Base-by-base conservation (phyloP, 345 rosid genomes). In the Populus nigra region DNA sequence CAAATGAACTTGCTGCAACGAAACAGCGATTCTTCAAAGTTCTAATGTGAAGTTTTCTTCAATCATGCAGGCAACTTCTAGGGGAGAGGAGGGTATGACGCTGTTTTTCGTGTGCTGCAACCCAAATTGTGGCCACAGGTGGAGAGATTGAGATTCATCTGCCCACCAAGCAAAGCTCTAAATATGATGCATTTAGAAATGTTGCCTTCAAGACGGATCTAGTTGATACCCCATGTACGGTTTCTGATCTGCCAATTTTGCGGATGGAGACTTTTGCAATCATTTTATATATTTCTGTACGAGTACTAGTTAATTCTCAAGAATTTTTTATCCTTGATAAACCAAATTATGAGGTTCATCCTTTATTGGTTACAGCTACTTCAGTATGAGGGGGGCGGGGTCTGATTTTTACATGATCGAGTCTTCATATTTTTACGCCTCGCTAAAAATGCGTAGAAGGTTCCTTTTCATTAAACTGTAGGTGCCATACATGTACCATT, bases 81-180 rank as follows among this genome's bases (percentile, higher is more conserved):
- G 97, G 84, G 97, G 97, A 17, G 98, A 93, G 87, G 99, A 91
- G 80, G 96, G 96, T 63, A 91, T 90, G 99, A 90, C 96, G 1
- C 84, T 94, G 77, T 93, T 90, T 84, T 91, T 90, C 65, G 99
- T 94, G 45, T 93, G 99, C 86, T 93, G 95, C 83, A 93, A 91
- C 81, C 90, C 91, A 0, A 91, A 81, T 36, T 95, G 97, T 59
- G 89, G 92, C 17, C 68, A 91, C 75, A 87, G 96, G 2, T 93
- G 98, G 97, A 90, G 93, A 84, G 98, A 93, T 38, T 82, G 76
- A 82, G 47, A 57, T 65, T 11, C 20, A 20, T 59, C 49, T 47
- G 49, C n/a, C 25, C 18, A 72, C 49, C 18, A 68, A 27, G 23
- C 20, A 68, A 38, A 68, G 17, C 38, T 74, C 22, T 25, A 1